Evolutionary conservation across 176 grass and related monocot species (phyloP).

Genomic region (Oryza glaberrima): DNA sequence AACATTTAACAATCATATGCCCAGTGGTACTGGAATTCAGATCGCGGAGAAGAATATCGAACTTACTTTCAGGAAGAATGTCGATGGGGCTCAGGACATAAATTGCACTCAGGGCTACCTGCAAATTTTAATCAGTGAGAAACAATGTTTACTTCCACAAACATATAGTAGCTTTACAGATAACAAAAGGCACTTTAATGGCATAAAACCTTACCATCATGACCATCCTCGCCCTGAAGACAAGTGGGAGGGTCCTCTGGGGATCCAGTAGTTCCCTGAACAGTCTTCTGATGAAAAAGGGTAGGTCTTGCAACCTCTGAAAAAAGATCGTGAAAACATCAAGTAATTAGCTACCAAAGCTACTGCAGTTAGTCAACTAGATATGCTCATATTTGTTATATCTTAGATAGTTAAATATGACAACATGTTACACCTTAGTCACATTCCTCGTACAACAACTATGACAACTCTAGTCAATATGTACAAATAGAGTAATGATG

Average conservation of each 20-base stretch:
- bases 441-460: neutral
- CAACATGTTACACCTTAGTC: neutral
- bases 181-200: neutral
- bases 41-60: neutral
- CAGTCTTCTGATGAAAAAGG: conserved; percentile 82
- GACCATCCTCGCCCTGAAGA: conserved; percentile 83
- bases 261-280: conserved; percentile 91
- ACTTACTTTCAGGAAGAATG: conserved; percentile 84
- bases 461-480: neutral
- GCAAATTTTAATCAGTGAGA: conserved; percentile 49
- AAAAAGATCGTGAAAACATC: neutral
- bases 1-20: neutral
- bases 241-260: conserved; percentile 78
- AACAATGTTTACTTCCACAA: conserved; percentile 22
- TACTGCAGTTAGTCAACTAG: neutral
- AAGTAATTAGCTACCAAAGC: neutral
- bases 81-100: conserved; percentile 92
- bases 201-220: conserved; percentile 58
- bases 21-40: neutral
- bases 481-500: no score
- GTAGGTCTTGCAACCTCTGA: conserved; percentile 90
- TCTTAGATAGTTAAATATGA: neutral
- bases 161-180: neutral
- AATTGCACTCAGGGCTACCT: conserved; percentile 75
- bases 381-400: neutral